A percentile compares a stretch with the other conserved stretches of the same genome.
Evolutionary conservation across 2,329 filamentous ascomycete species (phyloP).

Genomic region (Cercospora canescens): DNA sequence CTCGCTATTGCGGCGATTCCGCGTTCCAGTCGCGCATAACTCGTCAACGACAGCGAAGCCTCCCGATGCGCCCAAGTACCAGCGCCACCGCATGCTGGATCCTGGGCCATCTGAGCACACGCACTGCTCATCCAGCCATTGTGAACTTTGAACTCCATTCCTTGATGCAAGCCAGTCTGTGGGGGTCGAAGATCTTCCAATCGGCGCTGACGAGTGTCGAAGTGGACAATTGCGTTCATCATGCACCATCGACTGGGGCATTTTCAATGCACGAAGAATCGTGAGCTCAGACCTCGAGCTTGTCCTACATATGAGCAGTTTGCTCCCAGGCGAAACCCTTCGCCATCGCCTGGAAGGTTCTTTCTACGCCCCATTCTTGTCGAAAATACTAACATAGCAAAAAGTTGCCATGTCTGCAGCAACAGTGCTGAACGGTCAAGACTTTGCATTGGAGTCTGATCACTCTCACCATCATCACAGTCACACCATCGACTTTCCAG

Average conservation of each 20-base stretch:
- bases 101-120: neutral
- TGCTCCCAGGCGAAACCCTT: neutral
- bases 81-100: neutral
- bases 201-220: neutral
- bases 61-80: neutral
- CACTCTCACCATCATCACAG: neutral
- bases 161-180: neutral
- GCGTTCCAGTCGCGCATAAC: neutral
- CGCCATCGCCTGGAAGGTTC: neutral
- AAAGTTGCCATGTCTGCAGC: slow-evolving; percentile 2
- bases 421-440: slow-evolving; percentile 2
- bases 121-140: neutral
- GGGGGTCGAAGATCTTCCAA: neutral
- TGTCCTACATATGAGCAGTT: neutral
- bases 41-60: neutral
- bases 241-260: neutral
- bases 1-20: neutral
- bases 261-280: neutral
- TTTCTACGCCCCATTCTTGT: neutral
- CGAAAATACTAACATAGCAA: neutral
- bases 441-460: neutral
- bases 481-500: slow-evolving; percentile 2
- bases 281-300: neutral
- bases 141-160: neutral
- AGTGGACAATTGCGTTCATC: neutral